Conservation (phyloP, 805 yeast species). For the Ogataea corticis region DNA sequence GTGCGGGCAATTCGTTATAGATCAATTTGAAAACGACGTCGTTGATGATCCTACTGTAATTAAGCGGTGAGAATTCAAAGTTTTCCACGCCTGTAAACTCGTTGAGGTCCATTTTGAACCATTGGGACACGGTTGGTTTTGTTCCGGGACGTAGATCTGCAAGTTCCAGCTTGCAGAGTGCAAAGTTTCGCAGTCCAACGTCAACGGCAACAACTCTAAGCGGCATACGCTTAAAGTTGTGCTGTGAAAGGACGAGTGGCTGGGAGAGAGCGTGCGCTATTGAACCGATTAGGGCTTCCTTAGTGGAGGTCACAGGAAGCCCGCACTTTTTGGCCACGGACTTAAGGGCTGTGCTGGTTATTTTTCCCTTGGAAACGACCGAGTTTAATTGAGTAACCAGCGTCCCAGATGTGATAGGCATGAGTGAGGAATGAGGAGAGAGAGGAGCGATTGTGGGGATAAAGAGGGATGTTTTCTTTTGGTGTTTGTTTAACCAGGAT, state of each 20-base stretch:
- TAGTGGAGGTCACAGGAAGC: conserved; percentile 14
- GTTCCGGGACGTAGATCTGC: background rate
- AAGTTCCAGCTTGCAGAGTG: conserved; percentile 27
- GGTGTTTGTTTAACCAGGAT: no score
- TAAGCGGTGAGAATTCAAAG: conserved; percentile 29
- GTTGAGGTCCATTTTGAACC: conserved; percentile 36
- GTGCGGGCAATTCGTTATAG: conserved; percentile 1
- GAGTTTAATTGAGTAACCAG: no score
- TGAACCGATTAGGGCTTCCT: conserved; percentile 12
- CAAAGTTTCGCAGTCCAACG: conserved; percentile 37
- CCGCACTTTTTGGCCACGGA: conserved; percentile 23
- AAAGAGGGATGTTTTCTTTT: no score
- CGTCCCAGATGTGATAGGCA: no score
- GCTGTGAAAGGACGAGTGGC: conserved; percentile 7
- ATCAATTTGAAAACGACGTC: conserved; percentile 22
- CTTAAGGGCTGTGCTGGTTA: conserved; percentile 12
- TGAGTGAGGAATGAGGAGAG: no score
- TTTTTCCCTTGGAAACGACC: conserved; percentile 4
- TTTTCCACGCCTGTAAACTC: conserved; percentile 16
- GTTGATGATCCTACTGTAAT: conserved; percentile 27
- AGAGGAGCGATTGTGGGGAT: no score
- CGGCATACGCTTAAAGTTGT: conserved; percentile 13
- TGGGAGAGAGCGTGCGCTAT: conserved; percentile 4
- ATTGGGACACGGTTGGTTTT: conserved; percentile 27
- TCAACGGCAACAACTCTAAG: conserved; percentile 32